Conservation (phyloP, 179 eudicot species). For the Amaranthus tricolor region DNA sequence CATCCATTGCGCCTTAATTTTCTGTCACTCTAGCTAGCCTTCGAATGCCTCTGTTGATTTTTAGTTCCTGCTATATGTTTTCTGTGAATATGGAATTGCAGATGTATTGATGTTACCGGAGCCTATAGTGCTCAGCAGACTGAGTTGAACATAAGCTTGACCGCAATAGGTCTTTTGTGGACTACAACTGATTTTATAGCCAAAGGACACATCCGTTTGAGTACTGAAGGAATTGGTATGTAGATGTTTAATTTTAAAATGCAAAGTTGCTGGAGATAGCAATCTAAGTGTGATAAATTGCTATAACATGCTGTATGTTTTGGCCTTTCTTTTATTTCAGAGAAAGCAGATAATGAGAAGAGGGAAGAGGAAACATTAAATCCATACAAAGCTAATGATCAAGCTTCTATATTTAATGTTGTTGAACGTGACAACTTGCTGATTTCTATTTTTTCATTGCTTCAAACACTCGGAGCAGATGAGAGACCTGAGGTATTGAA, state of each 20-base stretch:
- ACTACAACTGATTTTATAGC: conserved; percentile 94
- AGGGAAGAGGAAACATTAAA: conserved; percentile 31
- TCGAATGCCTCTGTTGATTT: neutral
- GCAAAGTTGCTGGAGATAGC: neutral
- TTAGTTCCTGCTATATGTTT: conserved; percentile 7
- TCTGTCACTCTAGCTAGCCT: neutral
- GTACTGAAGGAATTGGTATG: conserved; percentile 42
- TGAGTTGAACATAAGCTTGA: conserved; percentile 93
- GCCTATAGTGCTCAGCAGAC: conserved; percentile 93
- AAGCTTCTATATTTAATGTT: conserved; percentile 41
- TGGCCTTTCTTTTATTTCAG: conserved; percentile 28
- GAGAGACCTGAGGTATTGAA: conserved; percentile 91
- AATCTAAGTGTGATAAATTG: conserved; percentile 8
- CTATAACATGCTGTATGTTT: conserved; percentile 24
- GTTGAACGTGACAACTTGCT: conserved; percentile 72
- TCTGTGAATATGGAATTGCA: conserved; percentile 29
- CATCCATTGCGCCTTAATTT: neutral
- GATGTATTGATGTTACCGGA: conserved; percentile 93
- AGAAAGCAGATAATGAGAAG: conserved; percentile 37
- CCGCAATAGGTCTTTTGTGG: conserved; percentile 94
- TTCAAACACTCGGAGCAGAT: conserved; percentile 91
- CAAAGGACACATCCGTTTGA: conserved; percentile 53
- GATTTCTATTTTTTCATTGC: conserved; percentile 74
- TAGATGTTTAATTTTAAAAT: neutral
- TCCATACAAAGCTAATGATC: conserved; percentile 33